Evolutionary conservation across 1,284 basidiomycete species (phyloP).

Genomic region (Heterobasidion parviporum): DNA sequence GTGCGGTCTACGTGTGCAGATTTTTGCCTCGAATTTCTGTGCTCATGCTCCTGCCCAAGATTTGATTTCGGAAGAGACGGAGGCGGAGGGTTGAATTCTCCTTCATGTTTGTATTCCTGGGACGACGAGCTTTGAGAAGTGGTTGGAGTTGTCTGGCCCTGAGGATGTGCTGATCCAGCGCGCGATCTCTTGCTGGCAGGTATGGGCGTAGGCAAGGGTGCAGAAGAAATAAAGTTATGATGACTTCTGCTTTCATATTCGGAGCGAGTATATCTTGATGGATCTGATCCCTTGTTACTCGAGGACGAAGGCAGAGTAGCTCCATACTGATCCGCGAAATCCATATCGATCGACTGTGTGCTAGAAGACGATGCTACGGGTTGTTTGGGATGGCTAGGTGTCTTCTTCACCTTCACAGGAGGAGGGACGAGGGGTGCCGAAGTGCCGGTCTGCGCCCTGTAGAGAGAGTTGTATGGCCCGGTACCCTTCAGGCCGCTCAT

Average conservation of each 20-base stretch:
- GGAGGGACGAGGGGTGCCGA: background rate
- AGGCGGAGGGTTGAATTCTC: background rate
- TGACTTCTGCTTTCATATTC: background rate
- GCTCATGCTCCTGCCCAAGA: no score
- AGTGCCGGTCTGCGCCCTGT: constrained; percentile 4
- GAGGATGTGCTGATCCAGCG: background rate
- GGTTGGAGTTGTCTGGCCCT: background rate
- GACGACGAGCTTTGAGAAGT: background rate
- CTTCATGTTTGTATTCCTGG: background rate
- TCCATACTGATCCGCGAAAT: background rate
- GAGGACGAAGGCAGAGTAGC: background rate
- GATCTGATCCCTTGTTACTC: background rate
- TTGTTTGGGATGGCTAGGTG: background rate
- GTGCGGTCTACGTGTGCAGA: background rate
- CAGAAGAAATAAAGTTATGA: background rate
- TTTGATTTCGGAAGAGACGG: no score
- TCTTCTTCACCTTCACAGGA: background rate
- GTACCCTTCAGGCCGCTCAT: constrained; percentile 4
- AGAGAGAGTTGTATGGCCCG: constrained; percentile 10
- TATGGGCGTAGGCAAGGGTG: background rate
- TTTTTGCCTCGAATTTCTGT: no score
- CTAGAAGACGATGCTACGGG: background rate
- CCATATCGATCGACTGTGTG: background rate
- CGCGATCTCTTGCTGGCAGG: background rate
- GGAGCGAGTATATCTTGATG: background rate